phyloP scores from a whole-genome alignment of 2,329 filamentous ascomycete genomes.

The Aureobasidium sp. region DNA sequence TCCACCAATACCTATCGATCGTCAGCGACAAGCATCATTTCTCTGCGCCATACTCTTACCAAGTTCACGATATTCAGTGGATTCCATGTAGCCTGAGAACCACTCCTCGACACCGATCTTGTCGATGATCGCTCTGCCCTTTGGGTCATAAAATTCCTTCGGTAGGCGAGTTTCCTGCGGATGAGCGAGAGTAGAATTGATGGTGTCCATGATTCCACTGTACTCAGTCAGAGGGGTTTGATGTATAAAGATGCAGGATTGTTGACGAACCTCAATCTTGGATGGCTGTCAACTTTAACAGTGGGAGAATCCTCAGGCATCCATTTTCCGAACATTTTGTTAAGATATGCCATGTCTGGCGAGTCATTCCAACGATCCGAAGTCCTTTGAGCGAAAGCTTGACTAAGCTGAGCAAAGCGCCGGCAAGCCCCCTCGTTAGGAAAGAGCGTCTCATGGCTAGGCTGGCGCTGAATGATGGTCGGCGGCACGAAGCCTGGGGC shows the following conservation, averaged over 20 bases:
- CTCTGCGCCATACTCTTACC: not conserved
- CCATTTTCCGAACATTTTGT: conserved; percentile 69
- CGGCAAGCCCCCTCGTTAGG: conserved; percentile 45
- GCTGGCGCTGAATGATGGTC: conserved; percentile 39
- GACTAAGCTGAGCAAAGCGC: conserved; percentile 41
- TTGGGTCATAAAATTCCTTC: conserved; percentile 76
- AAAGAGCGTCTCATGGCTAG: conserved; percentile 44
- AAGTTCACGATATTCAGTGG: not conserved
- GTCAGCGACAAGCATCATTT: conserved; percentile 27
- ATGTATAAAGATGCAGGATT: not conserved
- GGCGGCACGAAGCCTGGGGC: conserved; percentile 37
- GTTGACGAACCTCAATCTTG: conserved; percentile 55
- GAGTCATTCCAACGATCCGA: conserved; percentile 48
- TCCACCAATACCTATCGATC: conserved; percentile 78
- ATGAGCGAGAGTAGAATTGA: conserved; percentile 84
- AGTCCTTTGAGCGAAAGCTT: conserved; percentile 42
- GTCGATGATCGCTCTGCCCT: conserved; percentile 61
- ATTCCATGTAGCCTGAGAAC: conserved; percentile 45
- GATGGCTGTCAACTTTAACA: conserved; percentile 77
- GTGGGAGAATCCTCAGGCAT: conserved; percentile 64
- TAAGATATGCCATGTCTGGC: conserved; percentile 77
- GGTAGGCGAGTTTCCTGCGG: conserved; percentile 73
- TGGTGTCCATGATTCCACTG: conserved; percentile 79
- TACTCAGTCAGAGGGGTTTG: not conserved
- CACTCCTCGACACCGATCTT: conserved; percentile 81